Base-by-base conservation (phyloP, 768 basidiomycete genomes). In the Gloeophyllum trabeum region DNA sequence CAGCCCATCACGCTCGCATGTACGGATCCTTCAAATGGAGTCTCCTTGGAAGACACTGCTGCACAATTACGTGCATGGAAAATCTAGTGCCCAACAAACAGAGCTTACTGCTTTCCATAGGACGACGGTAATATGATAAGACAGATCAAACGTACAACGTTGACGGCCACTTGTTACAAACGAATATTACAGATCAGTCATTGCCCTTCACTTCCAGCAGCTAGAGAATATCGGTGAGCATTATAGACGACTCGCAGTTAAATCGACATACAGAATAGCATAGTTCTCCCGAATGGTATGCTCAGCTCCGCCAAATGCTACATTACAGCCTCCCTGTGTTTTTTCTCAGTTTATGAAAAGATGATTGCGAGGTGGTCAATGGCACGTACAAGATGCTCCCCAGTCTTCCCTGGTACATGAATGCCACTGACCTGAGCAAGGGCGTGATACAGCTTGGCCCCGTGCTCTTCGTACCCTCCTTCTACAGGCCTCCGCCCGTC, bases 381-480 rank as follows among this genome's bases (percentile, higher is more conserved):
- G 16, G 4, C 4, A 48, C 74, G 19, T 45, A 82, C 82, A 23
- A 88, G 60, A 59, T 88, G 85, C 45, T 71, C 64, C 1, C 74
- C 79, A 1, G 77, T 72, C 61, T 88, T 88, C 2, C 84, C 85
- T 4, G 83, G 84, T n/a, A 87, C 76, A 26, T 51, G 62, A 10
- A 76, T 54, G 0, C 71, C 73, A 24, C 69, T 56, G 37, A 84
- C 60, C 1, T 45, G 46, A 3, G 66, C 79, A 21, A 78, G 52
- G 0, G 75, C 85, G 53, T 89, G 86, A 48, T 81, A 88, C 35
- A 88, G 60, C 55, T 72, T 75, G 5, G 54, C 57, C 1, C 82
- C 84, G 45, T 64, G 57, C 24, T 83, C 77, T 59, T 89, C 86
- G 47, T 84, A 83, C 1, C 81, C 84, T 1, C 83, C 87, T 50